Evolutionary conservation across 108 stramenopile species (phyloP).

Genomic region (Epipyxis sp.): DNA sequence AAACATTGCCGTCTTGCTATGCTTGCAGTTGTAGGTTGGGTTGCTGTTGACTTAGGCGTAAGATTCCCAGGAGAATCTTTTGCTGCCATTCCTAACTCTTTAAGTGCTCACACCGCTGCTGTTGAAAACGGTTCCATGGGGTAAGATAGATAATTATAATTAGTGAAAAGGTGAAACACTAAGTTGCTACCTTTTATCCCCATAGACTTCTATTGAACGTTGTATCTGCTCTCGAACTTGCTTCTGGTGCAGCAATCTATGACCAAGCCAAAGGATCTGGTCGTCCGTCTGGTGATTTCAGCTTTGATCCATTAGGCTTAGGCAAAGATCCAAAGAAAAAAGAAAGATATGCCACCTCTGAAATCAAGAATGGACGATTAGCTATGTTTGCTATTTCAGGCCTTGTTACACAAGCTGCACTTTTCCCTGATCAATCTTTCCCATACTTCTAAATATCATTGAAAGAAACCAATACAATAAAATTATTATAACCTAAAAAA

Average conservation of each 20-base stretch:
- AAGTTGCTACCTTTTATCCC: no score
- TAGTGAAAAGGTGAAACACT: no score
- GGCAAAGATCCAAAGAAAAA: conserved; percentile 21
- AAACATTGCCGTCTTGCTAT: conserved; percentile 53
- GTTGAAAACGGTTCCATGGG: conserved; percentile 51
- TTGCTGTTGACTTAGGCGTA: conserved; percentile 55
- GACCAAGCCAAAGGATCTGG: conserved; percentile 53
- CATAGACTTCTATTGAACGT: conserved; percentile 33
- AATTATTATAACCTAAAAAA: no score
- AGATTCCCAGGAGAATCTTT: conserved; percentile 44
- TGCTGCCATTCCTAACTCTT: conserved; percentile 12
- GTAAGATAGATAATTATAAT: no score
- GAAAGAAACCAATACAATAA: no score
- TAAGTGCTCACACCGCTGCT: conserved; percentile 53
- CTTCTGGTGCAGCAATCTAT: conserved; percentile 46
- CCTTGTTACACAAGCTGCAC: conserved; percentile 71
- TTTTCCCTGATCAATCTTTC: conserved; percentile 78
- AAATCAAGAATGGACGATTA: conserved; percentile 85
- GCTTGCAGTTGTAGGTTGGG: conserved; percentile 51
- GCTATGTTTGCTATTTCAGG: conserved; percentile 87
- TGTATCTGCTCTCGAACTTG: conserved; percentile 44
- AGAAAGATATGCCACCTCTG: neutral
- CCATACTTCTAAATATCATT: conserved; percentile 76
- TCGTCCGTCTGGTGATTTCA: conserved; percentile 49
- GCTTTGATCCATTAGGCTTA: conserved; percentile 45